Conservation (phyloP, 2,329 filamentous ascomycete species). For the Nothophaeocryptopus gaeumannii region DNA sequence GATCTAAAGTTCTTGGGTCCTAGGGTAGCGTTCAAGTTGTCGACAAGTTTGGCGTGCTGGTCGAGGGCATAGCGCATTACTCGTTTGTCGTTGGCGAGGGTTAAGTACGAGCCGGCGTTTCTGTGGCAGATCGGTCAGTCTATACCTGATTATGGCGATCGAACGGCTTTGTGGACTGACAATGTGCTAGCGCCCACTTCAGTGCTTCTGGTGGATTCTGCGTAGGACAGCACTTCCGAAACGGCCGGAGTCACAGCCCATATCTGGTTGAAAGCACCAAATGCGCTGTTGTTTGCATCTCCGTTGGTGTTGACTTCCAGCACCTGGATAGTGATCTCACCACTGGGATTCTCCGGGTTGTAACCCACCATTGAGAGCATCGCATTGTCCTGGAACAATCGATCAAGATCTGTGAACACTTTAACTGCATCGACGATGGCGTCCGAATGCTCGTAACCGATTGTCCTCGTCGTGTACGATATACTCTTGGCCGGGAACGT, state of each 20-base stretch:
- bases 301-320: neutral
- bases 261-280: neutral
- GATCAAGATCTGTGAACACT: constrained; percentile 32
- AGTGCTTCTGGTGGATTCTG: neutral
- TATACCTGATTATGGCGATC: neutral
- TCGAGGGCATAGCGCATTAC: neutral
- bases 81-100: neutral
- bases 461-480: neutral
- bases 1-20: neutral
- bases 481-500: constrained; percentile 10
- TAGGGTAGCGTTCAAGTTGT: neutral
- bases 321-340: neutral
- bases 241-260: neutral
- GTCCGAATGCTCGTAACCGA: neutral
- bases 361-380: neutral
- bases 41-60: neutral
- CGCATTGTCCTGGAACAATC: neutral
- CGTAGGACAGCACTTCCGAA: neutral
- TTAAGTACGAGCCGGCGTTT: neutral
- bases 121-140: neutral
- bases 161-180: too few relatives aligned
- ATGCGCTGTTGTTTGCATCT: neutral
- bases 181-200: neutral
- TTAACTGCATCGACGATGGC: neutral
- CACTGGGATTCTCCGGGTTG: too few relatives aligned